Conservation (phyloP, 2,329 filamentous ascomycete species). For the Calcarisporium arbuscula region DNA sequence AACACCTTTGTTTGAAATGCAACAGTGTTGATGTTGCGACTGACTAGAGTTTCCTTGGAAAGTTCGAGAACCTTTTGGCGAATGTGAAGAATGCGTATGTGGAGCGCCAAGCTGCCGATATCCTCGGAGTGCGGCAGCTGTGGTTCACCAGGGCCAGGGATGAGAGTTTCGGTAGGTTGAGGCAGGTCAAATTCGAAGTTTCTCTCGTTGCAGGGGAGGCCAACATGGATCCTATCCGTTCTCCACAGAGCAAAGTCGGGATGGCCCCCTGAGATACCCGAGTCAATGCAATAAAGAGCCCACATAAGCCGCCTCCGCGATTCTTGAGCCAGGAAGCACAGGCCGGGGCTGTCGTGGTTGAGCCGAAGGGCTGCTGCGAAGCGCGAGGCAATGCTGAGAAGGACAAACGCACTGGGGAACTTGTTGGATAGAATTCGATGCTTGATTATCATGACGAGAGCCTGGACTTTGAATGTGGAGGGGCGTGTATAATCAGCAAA, state of each 20-base stretch:
- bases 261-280: conserved; percentile 34
- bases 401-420: conserved; percentile 39
- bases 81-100: conserved; percentile 50
- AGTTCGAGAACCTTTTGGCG: conserved; percentile 49
- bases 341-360: conserved; percentile 34
- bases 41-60: conserved; percentile 35
- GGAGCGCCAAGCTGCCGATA: conserved; percentile 48
- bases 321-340: conserved; percentile 35
- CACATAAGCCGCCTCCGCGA: conserved; percentile 37
- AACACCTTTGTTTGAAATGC: conserved; percentile 38
- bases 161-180: conserved; percentile 46
- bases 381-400: conserved; percentile 35
- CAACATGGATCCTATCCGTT: conserved; percentile 33
- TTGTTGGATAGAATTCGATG: conserved; percentile 37
- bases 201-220: conserved; percentile 36
- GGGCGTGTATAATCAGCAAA: conserved; percentile 47
- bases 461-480: conserved; percentile 49
- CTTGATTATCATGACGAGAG: conserved; percentile 37
- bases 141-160: conserved; percentile 36
- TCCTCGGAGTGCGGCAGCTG: conserved; percentile 38
- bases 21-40: conserved; percentile 34
- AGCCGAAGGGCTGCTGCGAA: conserved; percentile 36
- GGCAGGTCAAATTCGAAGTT: conserved; percentile 52
- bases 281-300: conserved; percentile 37
- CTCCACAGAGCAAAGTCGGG: conserved; percentile 39